Base-by-base conservation (phyloP, 2,329 filamentous ascomycete genomes). In the Calonectria henricotiae region DNA sequence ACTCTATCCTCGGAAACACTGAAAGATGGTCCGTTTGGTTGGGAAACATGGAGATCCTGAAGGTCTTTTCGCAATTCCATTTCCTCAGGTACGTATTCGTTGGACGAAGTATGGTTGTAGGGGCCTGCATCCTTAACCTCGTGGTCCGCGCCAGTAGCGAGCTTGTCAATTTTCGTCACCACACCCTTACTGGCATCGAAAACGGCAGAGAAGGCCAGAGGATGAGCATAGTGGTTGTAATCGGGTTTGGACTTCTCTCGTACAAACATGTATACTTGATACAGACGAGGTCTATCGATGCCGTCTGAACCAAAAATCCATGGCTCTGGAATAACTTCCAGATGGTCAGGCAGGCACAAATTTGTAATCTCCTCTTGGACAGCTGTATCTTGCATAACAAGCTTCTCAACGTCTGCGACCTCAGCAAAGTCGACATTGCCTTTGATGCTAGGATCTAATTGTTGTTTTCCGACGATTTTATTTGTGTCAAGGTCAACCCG, bases 301-400 rank as follows among this genome's bases (percentile, higher is more conserved):
- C 68, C 68, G 23, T 70, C 68, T 8, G 68, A 66, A 13, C 68
- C 68, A 27, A 58, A 70, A 5, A 67, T 67, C 68, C 68, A 70
- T 17, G 68, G 68, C 20, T 70, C 68, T 11, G 63, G 63, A 23
- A 70, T 35, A 13, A 70, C 68, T 5, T 67, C 63, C 8, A 67
- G 58, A 8, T 67, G 30, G 13, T 60, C 62, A n/a, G 68, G 63
- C 11, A 70, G 58, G 3, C 27, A 17, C 13, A 70, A 30, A 25
- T 70, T 70, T 49, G 47, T 58, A 8, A 70, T 67, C 49, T 70
- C 68, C 1, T 30, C 63, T 20, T 47, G 47, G 17, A 70, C 68
- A 30, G 17, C n/a, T 3, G 30, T 30, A 41, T 63, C 55, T 37
- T 70, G 13, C 63, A 70, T 66, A 39, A 67, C 68, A n/a, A 51